phyloP scores from a whole-genome alignment of 768 basidiomycete genomes.

The Termitomyces sp. region DNA sequence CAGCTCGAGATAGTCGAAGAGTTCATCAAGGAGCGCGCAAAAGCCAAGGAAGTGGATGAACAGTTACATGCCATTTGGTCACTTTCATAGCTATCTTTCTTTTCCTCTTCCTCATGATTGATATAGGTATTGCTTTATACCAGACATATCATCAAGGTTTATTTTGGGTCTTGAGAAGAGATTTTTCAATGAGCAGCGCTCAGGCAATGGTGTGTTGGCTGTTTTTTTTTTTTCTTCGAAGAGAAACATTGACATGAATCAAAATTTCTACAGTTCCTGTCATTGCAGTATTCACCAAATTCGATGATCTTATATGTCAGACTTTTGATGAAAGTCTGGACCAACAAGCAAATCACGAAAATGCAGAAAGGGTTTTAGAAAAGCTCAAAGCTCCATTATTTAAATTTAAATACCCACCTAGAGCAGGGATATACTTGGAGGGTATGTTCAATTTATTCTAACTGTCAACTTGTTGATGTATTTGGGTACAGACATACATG shows the following conservation, averaged over 20 bases:
- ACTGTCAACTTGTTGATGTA: not conserved
- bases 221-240: no score
- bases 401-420: not conserved
- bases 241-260: not conserved
- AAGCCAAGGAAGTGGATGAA: not conserved
- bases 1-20: constrained; percentile 1
- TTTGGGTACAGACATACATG: not conserved
- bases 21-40: not conserved
- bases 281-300: constrained; percentile 1
- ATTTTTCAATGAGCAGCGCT: not conserved
- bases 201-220: not conserved
- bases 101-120: not conserved
- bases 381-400: not conserved
- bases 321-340: not conserved
- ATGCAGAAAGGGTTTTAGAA: not conserved
- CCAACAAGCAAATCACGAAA: not conserved
- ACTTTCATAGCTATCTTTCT: not conserved
- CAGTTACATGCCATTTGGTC: not conserved
- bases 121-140: not conserved
- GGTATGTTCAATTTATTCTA: not conserved
- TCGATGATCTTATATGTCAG: not conserved
- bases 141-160: not conserved
- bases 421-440: not conserved
- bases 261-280: not conserved
- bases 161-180: not conserved